Percentiles rank a stretch among this genome's conserved stretches.
Evolutionary conservation across 2,329 filamentous ascomycete genomes (phyloP).

Genomic region (Myotisia sp.): DNA sequence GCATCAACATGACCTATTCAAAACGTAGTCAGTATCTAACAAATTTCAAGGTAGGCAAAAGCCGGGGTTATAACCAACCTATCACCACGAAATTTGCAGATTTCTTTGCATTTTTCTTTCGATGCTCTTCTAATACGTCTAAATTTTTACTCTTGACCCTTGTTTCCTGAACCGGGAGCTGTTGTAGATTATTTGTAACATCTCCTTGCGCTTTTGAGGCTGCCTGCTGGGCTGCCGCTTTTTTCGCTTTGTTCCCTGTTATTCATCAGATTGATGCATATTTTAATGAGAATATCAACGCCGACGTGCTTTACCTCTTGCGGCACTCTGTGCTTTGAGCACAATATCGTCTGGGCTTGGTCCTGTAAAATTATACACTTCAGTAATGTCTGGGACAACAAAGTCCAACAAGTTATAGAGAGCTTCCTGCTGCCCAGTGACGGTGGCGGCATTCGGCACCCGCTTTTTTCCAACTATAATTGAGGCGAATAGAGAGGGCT

Average conservation of each 20-base stretch:
- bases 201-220: conserved; percentile 29
- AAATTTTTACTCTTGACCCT: conserved; percentile 60
- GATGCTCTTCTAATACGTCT: conserved; percentile 68
- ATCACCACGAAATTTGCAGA: conserved; percentile 86
- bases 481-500: conserved; percentile 38
- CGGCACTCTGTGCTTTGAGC: conserved; percentile 57
- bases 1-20: conserved; percentile 90
- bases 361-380: conserved; percentile 52
- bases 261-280: conserved; percentile 22
- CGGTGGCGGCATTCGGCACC: background rate
- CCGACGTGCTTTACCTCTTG: too few relatives aligned
- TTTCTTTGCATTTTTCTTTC: conserved; percentile 60
- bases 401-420: conserved; percentile 12
- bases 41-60: background rate
- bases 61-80: conserved; percentile 37
- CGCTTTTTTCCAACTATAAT: conserved; percentile 24
- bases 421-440: background rate
- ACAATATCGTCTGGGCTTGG: conserved; percentile 90
- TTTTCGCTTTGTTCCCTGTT: conserved; percentile 33
- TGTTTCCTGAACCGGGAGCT: conserved; percentile 37
- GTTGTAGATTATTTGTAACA: conserved; percentile 35
- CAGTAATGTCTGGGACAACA: conserved; percentile 28
- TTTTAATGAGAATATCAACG: conserved; percentile 25
- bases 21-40: background rate
- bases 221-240: conserved; percentile 21